Base-by-base conservation (phyloP, 257 asterid species). In the Datura wrightii region DNA sequence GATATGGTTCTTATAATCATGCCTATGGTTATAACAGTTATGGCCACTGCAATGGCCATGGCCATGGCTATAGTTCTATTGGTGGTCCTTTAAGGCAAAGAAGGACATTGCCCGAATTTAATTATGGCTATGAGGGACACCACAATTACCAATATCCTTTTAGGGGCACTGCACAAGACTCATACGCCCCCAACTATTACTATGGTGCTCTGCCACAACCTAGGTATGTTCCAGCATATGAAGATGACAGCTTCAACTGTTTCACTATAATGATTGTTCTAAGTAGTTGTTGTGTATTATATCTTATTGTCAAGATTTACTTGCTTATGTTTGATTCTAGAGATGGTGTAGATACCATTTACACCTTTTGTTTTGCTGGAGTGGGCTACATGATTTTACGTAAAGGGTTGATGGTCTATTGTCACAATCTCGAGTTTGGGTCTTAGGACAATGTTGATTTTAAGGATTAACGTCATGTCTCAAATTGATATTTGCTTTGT, bases 21-120 rank as follows among this genome's bases (percentile, higher is more conserved):
- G 53, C 37, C 11, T 10, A 0, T 70, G 80, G 58, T 67, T 67
- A 69, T 69, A 69, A 69, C 79, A 69, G 79, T 69, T 8, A 69
- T 16, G 53, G 53, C 31, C 78, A 24, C 31, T 0, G 31, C 31
- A 24, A 24, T 55, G 24, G 63, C 63, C 11, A 46, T 19, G 19
- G 80, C 1, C 62, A 34, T 18, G 78, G 53, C 76, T 41, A 52
- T 83, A 42, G 18, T 56, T 54, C 85, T 67, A 48, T 84, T 8
- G 83, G 81, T 9, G 79, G 82, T 79, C 87, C 92, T 52, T 85
- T 65, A 71, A 41, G 15, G 69, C 16, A 71, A 2, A 10, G 79
- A 1, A 87, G 80, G 10, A 48, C 89, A 18, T 59, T 84, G 80
- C 84, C 90, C 58, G 85, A 74, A 31, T 48, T 24, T 34, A 71